Percentiles rank a stretch among this genome's conserved stretches.
These are phyloP conservation scores for Pyrenochaeta sp. DNA, from an alignment of 2,329 filamentous ascomycete species.

Conservation along the genomic window DNA sequence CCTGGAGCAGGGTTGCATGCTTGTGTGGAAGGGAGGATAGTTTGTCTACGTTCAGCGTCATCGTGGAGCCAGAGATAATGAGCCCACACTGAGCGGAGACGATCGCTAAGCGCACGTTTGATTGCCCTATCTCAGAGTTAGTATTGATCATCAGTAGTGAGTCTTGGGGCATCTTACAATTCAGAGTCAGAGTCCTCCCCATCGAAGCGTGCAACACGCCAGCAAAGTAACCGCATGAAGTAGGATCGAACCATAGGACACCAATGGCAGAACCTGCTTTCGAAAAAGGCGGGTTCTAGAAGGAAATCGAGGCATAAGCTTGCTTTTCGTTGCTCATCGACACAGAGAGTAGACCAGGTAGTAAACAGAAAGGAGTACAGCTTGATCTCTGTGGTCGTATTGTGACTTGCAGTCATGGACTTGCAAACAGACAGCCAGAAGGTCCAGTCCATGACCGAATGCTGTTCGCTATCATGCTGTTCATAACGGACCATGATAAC, in stretches of 20 bases:
- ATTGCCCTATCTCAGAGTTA: constrained; percentile 64
- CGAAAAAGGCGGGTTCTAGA: constrained; percentile 76
- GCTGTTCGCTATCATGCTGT: constrained; percentile 52
- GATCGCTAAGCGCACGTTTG: constrained; percentile 70
- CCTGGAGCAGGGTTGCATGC: constrained; percentile 87
- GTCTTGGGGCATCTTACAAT: constrained; percentile 61
- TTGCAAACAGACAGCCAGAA: constrained; percentile 87
- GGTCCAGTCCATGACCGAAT: constrained; percentile 71
- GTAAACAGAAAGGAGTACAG: constrained; percentile 82
- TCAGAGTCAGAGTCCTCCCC: constrained; percentile 71
- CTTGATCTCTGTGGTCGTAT: constrained; percentile 88
- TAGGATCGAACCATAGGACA: constrained; percentile 94
- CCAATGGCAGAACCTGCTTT: constrained; percentile 89
- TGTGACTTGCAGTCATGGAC: constrained; percentile 81
- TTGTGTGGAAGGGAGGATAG: constrained; percentile 72
- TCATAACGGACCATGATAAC: constrained; percentile 70
- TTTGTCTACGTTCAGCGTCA: constrained; percentile 65
- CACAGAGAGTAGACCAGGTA: constrained; percentile 76
- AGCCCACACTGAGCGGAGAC: constrained; percentile 77
- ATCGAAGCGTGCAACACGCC: constrained; percentile 81
- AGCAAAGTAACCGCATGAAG: constrained; percentile 88
- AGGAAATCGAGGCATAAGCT: constrained; percentile 77
- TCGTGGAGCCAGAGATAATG: constrained; percentile 80
- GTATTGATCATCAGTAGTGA: constrained; percentile 5
- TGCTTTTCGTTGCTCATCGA: constrained; percentile 71